phyloP scores from a whole-genome alignment of 441 rosid species.

The Populus hybrid region DNA sequence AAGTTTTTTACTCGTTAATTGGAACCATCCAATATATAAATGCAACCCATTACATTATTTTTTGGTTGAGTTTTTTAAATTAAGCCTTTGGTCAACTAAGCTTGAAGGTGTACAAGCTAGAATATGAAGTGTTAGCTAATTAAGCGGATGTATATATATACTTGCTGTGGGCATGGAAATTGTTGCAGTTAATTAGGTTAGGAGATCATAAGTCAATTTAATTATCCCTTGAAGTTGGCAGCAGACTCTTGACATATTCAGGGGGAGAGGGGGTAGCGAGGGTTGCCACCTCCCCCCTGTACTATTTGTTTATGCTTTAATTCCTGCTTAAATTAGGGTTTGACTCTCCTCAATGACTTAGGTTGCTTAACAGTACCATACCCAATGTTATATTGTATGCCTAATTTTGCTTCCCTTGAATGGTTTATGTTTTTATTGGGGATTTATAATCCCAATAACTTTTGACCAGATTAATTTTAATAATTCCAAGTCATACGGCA shows the following conservation, averaged over 20 bases:
- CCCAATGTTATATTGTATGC: conserved; percentile 5
- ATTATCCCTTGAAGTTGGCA: background rate
- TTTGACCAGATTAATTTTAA: background rate
- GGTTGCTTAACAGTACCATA: conserved; percentile 13
- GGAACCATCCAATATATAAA: conserved; percentile 6
- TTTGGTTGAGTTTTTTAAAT: conserved; percentile 25
- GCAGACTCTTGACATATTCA: background rate
- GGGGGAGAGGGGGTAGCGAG: background rate
- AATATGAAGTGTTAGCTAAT: background rate
- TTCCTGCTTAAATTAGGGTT: background rate
- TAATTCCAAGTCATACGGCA: background rate
- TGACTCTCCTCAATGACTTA: conserved; percentile 7
- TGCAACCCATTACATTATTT: conserved; percentile 3
- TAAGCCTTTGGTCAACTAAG: conserved; percentile 14
- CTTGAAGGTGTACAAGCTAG: background rate
- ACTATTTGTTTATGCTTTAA: background rate
- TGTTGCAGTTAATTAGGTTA: background rate
- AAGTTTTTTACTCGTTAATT: background rate
- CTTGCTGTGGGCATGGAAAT: background rate
- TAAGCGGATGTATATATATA: background rate
- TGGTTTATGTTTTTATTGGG: conserved; percentile 5
- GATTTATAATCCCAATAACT: background rate
- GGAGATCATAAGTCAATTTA: background rate
- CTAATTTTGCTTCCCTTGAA: conserved; percentile 7
- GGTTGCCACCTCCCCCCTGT: background rate